Base-by-base conservation (phyloP, 1,284 basidiomycete genomes). In the Erythrobasidium hasegawianum region DNA sequence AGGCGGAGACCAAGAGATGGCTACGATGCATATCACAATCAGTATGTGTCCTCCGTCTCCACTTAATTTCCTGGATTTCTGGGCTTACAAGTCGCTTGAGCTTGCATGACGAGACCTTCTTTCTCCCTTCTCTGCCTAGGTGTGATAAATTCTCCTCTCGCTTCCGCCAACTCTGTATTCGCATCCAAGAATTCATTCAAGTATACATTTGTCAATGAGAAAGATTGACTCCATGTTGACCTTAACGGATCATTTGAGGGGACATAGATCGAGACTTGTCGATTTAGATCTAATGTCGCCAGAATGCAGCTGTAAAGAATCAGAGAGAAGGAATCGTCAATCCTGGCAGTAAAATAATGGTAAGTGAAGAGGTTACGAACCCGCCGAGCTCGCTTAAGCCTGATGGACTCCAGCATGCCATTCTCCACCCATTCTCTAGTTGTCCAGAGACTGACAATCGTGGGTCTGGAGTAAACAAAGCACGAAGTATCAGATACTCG, bases 321-420 rank as follows among this genome's bases (percentile, higher is more conserved):
- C n/a, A n/a, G n/a, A n/a, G n/a, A n/a, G n/a, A n/a, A n/a, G n/a
- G n/a, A n/a, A n/a, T n/a, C n/a, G n/a, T n/a, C n/a, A n/a, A n/a
- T n/a, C n/a, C n/a, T n/a, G n/a, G n/a, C n/a, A n/a, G n/a, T n/a
- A n/a, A n/a, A n/a, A n/a, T n/a, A n/a, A n/a, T n/a, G n/a, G n/a
- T n/a, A n/a, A n/a, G n/a, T n/a, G n/a, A n/a, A n/a, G n/a, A n/a
- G n/a, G n/a, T n/a, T n/a, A n/a, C 62, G 50, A 40, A 58, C 62
- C 62, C 41, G 13, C 62, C 62, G 13, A 56, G 13, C 2, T 58
- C 29, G 45, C 55, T 65, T 33, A 65, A 26, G 11, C 62, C 62
- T 33, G 50, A 55, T 2, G 62, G 62, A 57, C 62, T 65, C 62
- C 62, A 65, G 2, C 43, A 50, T n/a, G 55, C 56, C 62, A 65